A percentile compares a stretch with the other conserved stretches of the same genome.
Conservation (phyloP, 148 eudicot genomes). For the Vaccinium macrocarpon region DNA sequence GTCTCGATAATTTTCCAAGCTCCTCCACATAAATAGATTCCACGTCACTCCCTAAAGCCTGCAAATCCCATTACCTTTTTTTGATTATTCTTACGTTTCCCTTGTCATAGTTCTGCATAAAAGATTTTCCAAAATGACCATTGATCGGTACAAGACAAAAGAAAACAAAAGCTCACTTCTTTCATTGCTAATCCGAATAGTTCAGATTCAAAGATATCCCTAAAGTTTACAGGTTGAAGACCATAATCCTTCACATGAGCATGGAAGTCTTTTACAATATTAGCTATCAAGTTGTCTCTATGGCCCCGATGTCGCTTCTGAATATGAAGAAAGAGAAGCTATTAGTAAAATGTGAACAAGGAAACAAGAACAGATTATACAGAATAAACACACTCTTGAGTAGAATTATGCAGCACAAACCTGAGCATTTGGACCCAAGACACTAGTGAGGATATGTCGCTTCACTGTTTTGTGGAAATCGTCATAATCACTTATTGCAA, state of each 20-base stretch:
- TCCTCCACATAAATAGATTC: constrained; percentile 57
- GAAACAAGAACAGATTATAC: not conserved
- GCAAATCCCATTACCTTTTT: constrained; percentile 15
- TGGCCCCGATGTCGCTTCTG: constrained; percentile 59
- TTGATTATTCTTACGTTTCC: not conserved
- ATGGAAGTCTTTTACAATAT: constrained; percentile 30
- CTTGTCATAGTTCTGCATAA: not conserved
- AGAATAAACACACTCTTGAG: not conserved
- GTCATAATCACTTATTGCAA: constrained; percentile 83
- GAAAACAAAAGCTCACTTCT: constrained; percentile 37
- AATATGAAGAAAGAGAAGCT: constrained; percentile 11
- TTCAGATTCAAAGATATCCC: constrained; percentile 65
- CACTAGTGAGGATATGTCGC: constrained; percentile 43
- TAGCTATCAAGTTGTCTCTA: constrained; percentile 61
- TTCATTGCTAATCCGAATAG: constrained; percentile 74
- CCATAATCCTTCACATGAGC: constrained; percentile 35
- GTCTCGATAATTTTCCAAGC: constrained; percentile 53
- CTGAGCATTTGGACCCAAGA: constrained; percentile 84
- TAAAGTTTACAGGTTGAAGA: constrained; percentile 48
- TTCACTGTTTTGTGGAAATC: constrained; percentile 77
- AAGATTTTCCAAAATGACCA: not conserved
- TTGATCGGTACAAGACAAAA: not conserved
- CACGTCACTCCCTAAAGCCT: constrained; percentile 71
- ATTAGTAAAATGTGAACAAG: not conserved
- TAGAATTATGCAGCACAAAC: constrained; percentile 32